Evolutionary conservation across 129 eudicot genomes (phyloP).

Genomic region (Scalesia atractyloides): DNA sequence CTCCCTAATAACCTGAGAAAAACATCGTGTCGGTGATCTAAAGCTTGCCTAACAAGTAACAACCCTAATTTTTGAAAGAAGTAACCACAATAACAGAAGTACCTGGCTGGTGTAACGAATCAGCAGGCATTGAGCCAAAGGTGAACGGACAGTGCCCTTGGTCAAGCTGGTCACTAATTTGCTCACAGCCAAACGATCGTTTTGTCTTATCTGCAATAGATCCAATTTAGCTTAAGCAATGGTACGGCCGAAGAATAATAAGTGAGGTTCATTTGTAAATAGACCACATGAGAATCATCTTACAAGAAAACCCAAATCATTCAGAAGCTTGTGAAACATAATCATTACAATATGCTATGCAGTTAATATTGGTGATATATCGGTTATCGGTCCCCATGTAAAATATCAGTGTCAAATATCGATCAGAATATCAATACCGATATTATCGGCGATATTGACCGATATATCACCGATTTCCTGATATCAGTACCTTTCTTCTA

Average conservation of each 20-base stretch:
- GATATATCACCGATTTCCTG: no score
- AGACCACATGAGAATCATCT: conserved; percentile 1
- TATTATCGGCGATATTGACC: no score
- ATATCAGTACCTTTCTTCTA: no score
- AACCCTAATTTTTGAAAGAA: not conserved
- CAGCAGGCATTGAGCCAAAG: conserved; percentile 93
- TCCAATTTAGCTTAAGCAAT: conserved; percentile 2
- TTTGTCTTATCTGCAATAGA: conserved; percentile 77
- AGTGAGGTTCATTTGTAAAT: conserved; percentile 17
- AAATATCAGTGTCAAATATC: no score
- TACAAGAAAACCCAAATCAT: conserved; percentile 6
- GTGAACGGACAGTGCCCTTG: conserved; percentile 92
- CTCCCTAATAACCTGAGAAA: conserved; percentile 77
- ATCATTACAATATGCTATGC: no score
- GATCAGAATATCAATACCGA: no score
- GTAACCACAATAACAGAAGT: not conserved
- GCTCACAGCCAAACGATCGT: conserved; percentile 91
- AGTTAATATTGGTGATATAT: no score
- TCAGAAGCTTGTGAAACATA: conserved; percentile 8
- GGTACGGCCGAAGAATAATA: not conserved
- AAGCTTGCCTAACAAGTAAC: conserved; percentile 8
- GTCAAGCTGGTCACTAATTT: conserved; percentile 95
- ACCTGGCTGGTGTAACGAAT: conserved; percentile 95
- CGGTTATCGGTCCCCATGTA: no score
- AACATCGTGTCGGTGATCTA: conserved; percentile 9